Base-by-base conservation (phyloP, 176 grass and related monocot species). In the Eremochloa ophiuroides region DNA sequence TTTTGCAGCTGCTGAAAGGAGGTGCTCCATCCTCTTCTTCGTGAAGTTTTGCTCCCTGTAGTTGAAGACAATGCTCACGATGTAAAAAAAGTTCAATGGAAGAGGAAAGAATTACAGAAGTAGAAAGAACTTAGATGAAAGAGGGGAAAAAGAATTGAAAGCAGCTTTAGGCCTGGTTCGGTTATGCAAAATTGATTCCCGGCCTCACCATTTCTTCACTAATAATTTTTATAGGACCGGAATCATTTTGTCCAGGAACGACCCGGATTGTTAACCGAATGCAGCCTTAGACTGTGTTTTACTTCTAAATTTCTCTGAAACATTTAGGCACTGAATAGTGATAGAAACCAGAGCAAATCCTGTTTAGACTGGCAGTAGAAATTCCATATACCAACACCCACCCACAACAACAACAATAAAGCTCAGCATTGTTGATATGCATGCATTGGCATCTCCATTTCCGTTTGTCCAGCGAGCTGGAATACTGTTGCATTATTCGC, bases 401-500 rank as follows among this genome's bases (percentile, higher is more conserved):
- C 47, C 35, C 63, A 60, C 20, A 77, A n/a, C n/a, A n/a, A n/a
- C n/a, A n/a, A 48, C 73, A 70, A 61, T 22, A 27, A 5, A 77
- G 63, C 62, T 44, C 47, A 46, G 31, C 37, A 12, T 38, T 47
- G 62, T 62, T 16, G 74, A 25, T 58, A 60, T 59, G 64, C 55
- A 51, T 41, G 56, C 68, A 66, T 65, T 14, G 26, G 69, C 40
- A 63, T n/a, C 31, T 71, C 74, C 74, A 40, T 7, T 78, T 39
- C 29, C 26, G 23, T 4, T 38, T 62, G 65, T 71, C 40, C 15
- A 50, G 8, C 12, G 37, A 85, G 76, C 44, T 40, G 33, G 35
- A 59, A 46, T 28, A 56, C 61, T 67, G 84, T 59, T 86, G 43
- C 77, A 67, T 63, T 22, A 67, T 74, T 80, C 63, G 60, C 48